These are phyloP conservation scores for sunflower (Helianthus annuus) DNA, from an alignment of 129 eudicot genomes.

Conservation along the genomic window HanXRQr2.0-SUNRISE NC_035435.2:164930224-164930723, in stretches of 20 bases:
- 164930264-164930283: neutral
- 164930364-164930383: conserved; percentile 74
- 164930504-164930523: neutral
- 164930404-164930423: conserved; percentile 98
- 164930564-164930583: neutral
- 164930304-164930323: neutral
- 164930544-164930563: neutral
- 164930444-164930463: conserved; percentile 4
- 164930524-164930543: conserved; percentile 2
- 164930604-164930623: neutral
- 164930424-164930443: conserved; percentile 90
- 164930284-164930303: neutral
- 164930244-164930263: no score
- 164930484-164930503: neutral
- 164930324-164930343: neutral
- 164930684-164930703: neutral
- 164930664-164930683: neutral
- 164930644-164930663: neutral
- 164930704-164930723: no score
- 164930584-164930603: neutral
- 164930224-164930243: conserved; percentile 79
- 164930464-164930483: neutral
- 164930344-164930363: conserved; percentile 66
- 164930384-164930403: conserved; percentile 81
- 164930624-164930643: neutral